Evolutionary conservation across 208 protist genomes (phyloP), one percentile per base, ranked within the genome.

Genomic region (Leishmania tarentolae): DNA sequence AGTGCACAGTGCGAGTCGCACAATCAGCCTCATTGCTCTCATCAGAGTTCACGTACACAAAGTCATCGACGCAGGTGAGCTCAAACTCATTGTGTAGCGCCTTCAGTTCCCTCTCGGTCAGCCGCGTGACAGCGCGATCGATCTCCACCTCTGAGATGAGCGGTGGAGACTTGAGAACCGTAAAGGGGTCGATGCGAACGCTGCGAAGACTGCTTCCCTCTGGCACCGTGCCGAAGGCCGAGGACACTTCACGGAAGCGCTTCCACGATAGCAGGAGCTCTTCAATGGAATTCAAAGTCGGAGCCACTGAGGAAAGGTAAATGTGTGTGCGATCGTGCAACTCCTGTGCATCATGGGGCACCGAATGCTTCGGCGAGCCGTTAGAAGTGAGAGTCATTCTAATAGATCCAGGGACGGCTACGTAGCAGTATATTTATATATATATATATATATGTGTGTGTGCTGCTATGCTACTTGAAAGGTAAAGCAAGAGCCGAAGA

Each of bases 41-140:
- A 47, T 47, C 81, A 11, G 69, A 52, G 47, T 65, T 28, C 59
- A 85, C 50, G 76, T 75, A 78, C 61, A 81, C 76, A 59, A 81
- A 85, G 52, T 78, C 71, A 4, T 85, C 81, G 50, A 81, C 44
- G 40, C 37, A 73, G 15, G 76, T 78, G 47, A 85, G 71, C 50
- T 85, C 76, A 57, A 73, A 85, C 76, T 85, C 81, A 47, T 80
- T 50, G 50, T 85, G 65, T 40, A 85, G 42, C 0, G 72, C 76
- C 31, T 75, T 80, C 28, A 85, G 69, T 8, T 85, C 81, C 21
- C 74, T 56, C 59, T 57, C 57, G 2, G 81, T 78, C 59, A 85
- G 72, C 4, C 61, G 52, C 63, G 65, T 52, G 7, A 85, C 75
- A 28, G 79, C 68, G 75, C 75, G 70, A 40, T 78, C 79, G 15